These are phyloP conservation scores for Zygosaccharomyces gambellarensis DNA, from an alignment of 805 yeast genomes.

Conservation along the genomic window DNA sequence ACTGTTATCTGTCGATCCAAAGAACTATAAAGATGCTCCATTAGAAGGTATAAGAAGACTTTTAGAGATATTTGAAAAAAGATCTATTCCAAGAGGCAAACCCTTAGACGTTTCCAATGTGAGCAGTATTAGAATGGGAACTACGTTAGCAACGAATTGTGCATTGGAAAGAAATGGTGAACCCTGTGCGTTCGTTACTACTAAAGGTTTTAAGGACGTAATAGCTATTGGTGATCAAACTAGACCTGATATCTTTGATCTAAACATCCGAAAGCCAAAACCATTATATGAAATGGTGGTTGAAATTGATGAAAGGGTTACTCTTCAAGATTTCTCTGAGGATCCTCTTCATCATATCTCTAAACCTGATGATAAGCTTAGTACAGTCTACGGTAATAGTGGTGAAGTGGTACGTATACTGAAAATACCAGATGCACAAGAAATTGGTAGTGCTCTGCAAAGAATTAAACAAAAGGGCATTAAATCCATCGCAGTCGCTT, in stretches of 20 bases:
- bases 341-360: slow-evolving; percentile 45
- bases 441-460: slow-evolving; percentile 40
- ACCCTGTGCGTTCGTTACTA: slow-evolving; percentile 74
- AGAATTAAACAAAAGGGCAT: slow-evolving; percentile 52
- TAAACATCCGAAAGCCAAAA: slow-evolving; percentile 65
- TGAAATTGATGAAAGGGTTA: slow-evolving; percentile 87
- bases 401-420: slow-evolving; percentile 63
- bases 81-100: slow-evolving; percentile 50
- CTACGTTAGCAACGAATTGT: slow-evolving; percentile 94
- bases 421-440: slow-evolving; percentile 44
- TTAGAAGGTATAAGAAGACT: slow-evolving; percentile 83
- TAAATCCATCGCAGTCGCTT: slow-evolving; percentile 63
- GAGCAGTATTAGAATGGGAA: slow-evolving; percentile 77
- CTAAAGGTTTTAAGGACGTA: slow-evolving; percentile 83
- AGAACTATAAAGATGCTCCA: slow-evolving; percentile 83
- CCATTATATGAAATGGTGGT: slow-evolving; percentile 69
- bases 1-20: slow-evolving; percentile 80
- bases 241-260: slow-evolving; percentile 82
- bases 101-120: slow-evolving; percentile 60
- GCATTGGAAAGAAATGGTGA: slow-evolving; percentile 89
- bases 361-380: slow-evolving; percentile 7
- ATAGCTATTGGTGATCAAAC: slow-evolving; percentile 85
- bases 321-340: slow-evolving; percentile 76
- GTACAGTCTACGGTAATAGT: slow-evolving; percentile 51
- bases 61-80: slow-evolving; percentile 54